phyloP scores from a whole-genome alignment of 305 asterid species.

The Fraxinus albicans region DNA sequence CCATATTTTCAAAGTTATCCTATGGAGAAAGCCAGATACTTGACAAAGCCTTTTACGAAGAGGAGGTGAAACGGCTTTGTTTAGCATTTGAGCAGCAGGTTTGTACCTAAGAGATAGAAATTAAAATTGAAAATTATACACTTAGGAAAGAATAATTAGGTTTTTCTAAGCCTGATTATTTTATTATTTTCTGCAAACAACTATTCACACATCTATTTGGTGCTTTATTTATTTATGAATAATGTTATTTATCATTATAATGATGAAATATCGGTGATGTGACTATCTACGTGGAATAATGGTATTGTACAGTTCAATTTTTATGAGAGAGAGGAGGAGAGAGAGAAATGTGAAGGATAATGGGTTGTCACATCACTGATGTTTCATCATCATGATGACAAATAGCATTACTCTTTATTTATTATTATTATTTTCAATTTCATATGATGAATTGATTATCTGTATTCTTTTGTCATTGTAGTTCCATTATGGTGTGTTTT shows the following conservation, averaged over 20 bases:
- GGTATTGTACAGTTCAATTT: no score
- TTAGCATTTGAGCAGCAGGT: constrained; percentile 98
- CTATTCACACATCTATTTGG: not conserved
- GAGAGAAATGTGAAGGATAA: no score
- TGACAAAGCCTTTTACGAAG: constrained; percentile 98
- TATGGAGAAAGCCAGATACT: constrained; percentile 98
- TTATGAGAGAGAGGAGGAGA: no score
- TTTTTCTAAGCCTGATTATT: not conserved
- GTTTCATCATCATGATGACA: no score
- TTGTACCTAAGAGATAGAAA: constrained; percentile 21
- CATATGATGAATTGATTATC: not conserved
- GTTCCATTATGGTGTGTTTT: constrained; percentile 92
- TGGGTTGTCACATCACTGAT: no score
- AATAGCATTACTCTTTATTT: no score
- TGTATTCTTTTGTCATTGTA: constrained; percentile 36
- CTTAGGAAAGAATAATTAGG: not conserved
- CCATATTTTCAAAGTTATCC: constrained; percentile 76
- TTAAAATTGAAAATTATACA: not conserved
- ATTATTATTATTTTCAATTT: not conserved
- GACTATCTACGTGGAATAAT: no score
- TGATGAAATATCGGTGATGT: no score
- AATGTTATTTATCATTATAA: no score
- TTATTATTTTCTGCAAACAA: not conserved
- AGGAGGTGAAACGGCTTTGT: constrained; percentile 95
- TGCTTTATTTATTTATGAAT: not conserved